Evolutionary conservation across 2,329 filamentous ascomycete species (phyloP).

Genomic region (Corniculantispora saksenae): DNA sequence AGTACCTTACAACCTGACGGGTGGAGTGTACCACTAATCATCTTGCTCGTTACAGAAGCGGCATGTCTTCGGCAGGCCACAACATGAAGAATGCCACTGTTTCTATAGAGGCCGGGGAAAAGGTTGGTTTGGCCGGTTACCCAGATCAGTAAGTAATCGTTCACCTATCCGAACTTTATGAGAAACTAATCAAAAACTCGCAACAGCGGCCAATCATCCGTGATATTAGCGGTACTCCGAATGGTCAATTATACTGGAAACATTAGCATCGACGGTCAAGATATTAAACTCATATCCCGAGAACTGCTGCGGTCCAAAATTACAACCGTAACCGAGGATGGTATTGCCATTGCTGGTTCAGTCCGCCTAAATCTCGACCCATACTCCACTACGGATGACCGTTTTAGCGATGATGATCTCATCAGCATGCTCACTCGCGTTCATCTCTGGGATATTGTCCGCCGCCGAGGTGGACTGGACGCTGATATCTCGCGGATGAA

Average conservation of each 20-base stretch:
- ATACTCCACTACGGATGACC: not conserved
- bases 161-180: not conserved
- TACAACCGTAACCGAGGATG: not conserved
- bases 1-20: too few species aligned
- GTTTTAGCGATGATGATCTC: not conserved
- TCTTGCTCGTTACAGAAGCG: too few species aligned
- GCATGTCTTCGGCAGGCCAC: not conserved
- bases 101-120: not conserved
- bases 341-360: not conserved
- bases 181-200: not conserved
- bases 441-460: not conserved
- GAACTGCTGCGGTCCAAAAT: not conserved
- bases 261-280: not conserved
- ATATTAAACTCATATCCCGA: not conserved
- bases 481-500: not conserved
- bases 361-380: not conserved
- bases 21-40: too few species aligned
- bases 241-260: not conserved
- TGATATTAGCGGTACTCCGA: not conserved
- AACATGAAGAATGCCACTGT: not conserved
- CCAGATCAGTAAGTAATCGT: not conserved
- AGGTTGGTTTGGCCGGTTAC: not conserved
- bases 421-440: not conserved
- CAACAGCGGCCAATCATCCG: not conserved
- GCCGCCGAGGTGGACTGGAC: not conserved